phyloP scores from a whole-genome alignment of 257 asterid species.

The Solanum boliviense region DNA sequence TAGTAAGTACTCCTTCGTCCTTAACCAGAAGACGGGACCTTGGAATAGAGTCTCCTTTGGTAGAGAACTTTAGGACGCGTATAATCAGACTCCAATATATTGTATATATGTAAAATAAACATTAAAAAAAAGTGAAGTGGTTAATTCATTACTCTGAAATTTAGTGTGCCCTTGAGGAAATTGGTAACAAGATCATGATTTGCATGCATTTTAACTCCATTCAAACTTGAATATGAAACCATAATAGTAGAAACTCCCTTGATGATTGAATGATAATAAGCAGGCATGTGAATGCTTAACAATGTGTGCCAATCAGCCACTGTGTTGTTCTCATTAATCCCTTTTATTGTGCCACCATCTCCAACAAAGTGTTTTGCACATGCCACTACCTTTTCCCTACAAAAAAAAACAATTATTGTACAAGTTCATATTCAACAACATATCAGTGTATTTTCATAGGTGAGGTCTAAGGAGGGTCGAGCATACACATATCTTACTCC shows the following conservation, averaged over 20 bases:
- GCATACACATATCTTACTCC: fast-evolving
- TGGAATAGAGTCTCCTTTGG: background rate
- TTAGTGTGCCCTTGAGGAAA: slow-evolving; percentile 33
- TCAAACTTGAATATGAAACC: slow-evolving; percentile 44
- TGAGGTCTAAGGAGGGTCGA: fast-evolving
- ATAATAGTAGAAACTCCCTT: slow-evolving; percentile 38
- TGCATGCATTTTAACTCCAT: slow-evolving; percentile 39
- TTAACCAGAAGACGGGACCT: background rate
- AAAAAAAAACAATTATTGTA: background rate
- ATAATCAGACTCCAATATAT: background rate
- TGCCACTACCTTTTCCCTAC: slow-evolving; percentile 25
- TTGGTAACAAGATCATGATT: slow-evolving; percentile 21
- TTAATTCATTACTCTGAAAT: slow-evolving; percentile 24
- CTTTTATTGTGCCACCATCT: slow-evolving; percentile 35
- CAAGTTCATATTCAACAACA: background rate
- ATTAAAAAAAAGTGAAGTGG: background rate
- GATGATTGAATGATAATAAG: slow-evolving; percentile 20
- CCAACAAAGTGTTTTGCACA: slow-evolving; percentile 46
- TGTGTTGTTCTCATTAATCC: slow-evolving; percentile 33
- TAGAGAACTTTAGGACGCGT: fast-evolving
- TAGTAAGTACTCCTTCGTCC: fast-evolving
- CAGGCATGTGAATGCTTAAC: slow-evolving; percentile 42
- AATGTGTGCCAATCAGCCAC: slow-evolving; percentile 23
- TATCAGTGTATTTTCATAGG: background rate
- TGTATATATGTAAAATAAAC: background rate